These are phyloP conservation scores for Populus nigra DNA, from an alignment of 345 rosid genomes.

Conservation along the genomic window DNA sequence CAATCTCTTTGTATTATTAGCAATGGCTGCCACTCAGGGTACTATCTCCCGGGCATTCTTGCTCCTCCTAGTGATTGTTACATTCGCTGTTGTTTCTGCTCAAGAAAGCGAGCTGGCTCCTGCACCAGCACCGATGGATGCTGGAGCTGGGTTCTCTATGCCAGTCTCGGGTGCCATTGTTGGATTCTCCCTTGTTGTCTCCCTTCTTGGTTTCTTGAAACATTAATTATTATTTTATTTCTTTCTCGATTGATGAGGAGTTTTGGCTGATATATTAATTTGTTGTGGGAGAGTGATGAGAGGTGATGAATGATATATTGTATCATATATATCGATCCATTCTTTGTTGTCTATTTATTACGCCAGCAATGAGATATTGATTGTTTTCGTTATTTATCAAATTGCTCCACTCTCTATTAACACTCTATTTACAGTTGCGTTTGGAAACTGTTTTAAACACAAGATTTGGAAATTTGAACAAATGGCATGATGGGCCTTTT, in stretches of 20 bases:
- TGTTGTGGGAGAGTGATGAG: too few species aligned
- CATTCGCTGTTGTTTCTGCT: conserved; percentile 32
- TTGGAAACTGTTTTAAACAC: too few species aligned
- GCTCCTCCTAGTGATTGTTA: conserved; percentile 4
- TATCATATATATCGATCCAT: too few species aligned
- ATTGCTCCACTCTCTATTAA: too few species aligned
- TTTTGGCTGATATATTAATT: too few species aligned
- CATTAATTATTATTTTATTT: neutral
- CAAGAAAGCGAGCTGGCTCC: conserved; percentile 24
- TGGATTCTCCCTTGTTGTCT: conserved; percentile 23
- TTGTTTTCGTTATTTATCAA: too few species aligned
- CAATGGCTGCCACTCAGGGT: conserved; percentile 23
- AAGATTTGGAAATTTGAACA: too few species aligned
- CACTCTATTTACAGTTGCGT: too few species aligned
- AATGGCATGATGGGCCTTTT: too few species aligned
- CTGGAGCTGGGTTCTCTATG: conserved; percentile 34
- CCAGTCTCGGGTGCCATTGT: conserved; percentile 25
- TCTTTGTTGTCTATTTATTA: too few species aligned
- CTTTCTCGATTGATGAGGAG: neutral
- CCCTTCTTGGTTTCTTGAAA: conserved; percentile 31
- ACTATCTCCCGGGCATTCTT: conserved; percentile 22
- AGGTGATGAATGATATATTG: too few species aligned
- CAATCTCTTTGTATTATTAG: neutral
- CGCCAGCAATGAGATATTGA: too few species aligned
- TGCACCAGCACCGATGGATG: conserved; percentile 33